A percentile compares a stretch with the other conserved stretches of the same genome.
These are phyloP conservation scores for Leishmania turanica DNA, from an alignment of 208 protist species.

Conservation along the genomic window DNA sequence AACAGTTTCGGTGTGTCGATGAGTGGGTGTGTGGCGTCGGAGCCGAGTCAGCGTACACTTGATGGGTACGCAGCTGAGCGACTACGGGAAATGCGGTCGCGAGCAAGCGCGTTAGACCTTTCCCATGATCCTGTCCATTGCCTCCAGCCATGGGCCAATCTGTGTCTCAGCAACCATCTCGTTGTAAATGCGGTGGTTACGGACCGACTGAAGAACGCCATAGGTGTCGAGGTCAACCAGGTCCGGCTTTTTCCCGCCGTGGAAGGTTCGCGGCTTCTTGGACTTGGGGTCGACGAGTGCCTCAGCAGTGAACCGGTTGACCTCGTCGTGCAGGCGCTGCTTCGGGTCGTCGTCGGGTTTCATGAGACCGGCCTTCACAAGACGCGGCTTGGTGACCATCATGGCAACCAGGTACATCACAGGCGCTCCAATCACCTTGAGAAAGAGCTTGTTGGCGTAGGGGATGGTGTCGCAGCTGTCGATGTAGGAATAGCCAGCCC, in stretches of 20 bases:
- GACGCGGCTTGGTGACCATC: conserved; percentile 70
- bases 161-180: conserved; percentile 69
- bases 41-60: background rate
- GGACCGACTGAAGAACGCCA: conserved; percentile 87
- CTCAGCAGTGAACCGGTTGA: conserved; percentile 68
- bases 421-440: conserved; percentile 89
- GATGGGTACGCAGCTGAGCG: background rate
- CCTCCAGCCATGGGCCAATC: conserved; percentile 64
- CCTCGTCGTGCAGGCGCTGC: conserved; percentile 61
- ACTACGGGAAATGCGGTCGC: background rate
- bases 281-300: conserved; percentile 62
- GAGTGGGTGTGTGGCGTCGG: background rate
- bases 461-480: conserved; percentile 88
- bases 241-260: conserved; percentile 86
- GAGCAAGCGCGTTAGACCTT: conserved; percentile 20
- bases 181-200: conserved; percentile 83
- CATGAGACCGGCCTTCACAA: conserved; percentile 73
- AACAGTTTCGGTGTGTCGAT: no score
- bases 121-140: conserved; percentile 53
- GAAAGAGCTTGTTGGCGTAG: conserved; percentile 84
- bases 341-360: conserved; percentile 57
- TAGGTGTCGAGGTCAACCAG: conserved; percentile 89
- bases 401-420: conserved; percentile 90
- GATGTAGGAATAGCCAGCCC: conserved; percentile 90
- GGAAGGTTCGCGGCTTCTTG: conserved; percentile 63